phyloP scores from a whole-genome alignment of 2,329 filamentous ascomycete species.

The Diaporthe humulicola region DNA sequence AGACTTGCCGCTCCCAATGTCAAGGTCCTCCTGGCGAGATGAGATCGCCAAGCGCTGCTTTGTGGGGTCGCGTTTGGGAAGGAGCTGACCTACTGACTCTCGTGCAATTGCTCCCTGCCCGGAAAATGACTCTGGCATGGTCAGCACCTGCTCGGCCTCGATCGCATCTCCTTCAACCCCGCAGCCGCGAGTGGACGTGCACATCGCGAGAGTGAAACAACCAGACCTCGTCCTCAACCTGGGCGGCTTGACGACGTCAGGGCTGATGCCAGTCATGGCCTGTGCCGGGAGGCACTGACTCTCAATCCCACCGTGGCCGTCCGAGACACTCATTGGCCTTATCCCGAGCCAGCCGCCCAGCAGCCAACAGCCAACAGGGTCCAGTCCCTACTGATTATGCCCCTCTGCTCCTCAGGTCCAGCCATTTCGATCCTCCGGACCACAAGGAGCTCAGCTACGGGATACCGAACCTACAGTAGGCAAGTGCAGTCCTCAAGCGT shows the following conservation, averaged over 20 bases:
- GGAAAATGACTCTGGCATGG: constrained; percentile 20
- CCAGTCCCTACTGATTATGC: not conserved
- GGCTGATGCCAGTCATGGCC: constrained; percentile 3
- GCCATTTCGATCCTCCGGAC: not conserved
- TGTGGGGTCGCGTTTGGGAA: constrained; percentile 25
- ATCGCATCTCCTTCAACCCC: not conserved
- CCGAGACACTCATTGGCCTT: constrained; percentile 40
- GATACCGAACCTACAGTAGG: constrained; percentile 16
- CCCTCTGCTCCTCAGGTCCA: not conserved
- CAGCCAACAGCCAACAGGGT: not conserved
- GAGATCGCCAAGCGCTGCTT: constrained; percentile 27
- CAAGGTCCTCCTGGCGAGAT: constrained; percentile 27
- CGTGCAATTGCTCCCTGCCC: not conserved
- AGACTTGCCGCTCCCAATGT: constrained; percentile 29
- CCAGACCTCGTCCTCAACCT: not conserved
- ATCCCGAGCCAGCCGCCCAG: constrained; percentile 34
- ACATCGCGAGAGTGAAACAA: constrained; percentile 2
- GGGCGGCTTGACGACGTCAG: constrained; percentile 13
- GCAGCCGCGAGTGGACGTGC: constrained; percentile 12
- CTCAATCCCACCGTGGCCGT: constrained; percentile 45
- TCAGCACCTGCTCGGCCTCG: not conserved
- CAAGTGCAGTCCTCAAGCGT: constrained; percentile 4
- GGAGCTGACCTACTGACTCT: constrained; percentile 26
- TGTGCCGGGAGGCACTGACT: constrained; percentile 41
- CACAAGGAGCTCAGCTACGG: not conserved